These are phyloP conservation scores for Rhodotorula sp. DNA, from an alignment of 1,284 basidiomycete species.

Conservation along the genomic window DNA sequence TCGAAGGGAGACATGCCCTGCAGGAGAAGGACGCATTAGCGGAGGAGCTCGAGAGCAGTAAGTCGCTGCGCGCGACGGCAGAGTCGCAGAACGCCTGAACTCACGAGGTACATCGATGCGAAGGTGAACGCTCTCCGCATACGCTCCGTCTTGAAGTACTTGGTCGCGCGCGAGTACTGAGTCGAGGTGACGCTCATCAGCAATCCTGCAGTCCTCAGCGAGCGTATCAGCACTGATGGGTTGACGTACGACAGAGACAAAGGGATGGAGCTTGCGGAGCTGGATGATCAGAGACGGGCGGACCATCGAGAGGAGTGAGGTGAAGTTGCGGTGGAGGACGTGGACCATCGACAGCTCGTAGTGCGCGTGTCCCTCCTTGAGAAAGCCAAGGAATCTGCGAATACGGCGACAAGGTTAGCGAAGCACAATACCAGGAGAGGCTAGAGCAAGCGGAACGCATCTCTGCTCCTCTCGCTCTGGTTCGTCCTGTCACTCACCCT, in stretches of 20 bases:
- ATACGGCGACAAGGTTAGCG: too few species aligned
- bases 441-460: too few species aligned
- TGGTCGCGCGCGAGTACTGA: constrained; percentile 50
- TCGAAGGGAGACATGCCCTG: constrained; percentile 57
- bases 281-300: constrained; percentile 53
- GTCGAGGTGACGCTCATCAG: constrained; percentile 35
- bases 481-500: constrained; percentile 39
- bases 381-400: constrained; percentile 49
- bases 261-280: constrained; percentile 50
- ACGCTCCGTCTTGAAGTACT: constrained; percentile 56
- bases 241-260: constrained; percentile 44
- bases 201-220: constrained; percentile 18
- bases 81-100: not conserved
- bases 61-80: not conserved
- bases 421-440: too few species aligned
- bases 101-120: constrained; percentile 50
- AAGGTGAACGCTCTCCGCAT: constrained; percentile 55
- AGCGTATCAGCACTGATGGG: too few species aligned
- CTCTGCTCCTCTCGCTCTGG: not conserved
- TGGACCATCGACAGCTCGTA: constrained; percentile 53
- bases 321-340: constrained; percentile 55
- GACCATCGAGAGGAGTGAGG: constrained; percentile 51
- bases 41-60: not conserved
- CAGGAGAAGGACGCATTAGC: constrained; percentile 23
- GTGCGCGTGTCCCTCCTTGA: constrained; percentile 52